These are phyloP conservation scores for Citrus unshiu DNA, from an alignment of 345 rosid species.

Conservation along the genomic window DNA sequence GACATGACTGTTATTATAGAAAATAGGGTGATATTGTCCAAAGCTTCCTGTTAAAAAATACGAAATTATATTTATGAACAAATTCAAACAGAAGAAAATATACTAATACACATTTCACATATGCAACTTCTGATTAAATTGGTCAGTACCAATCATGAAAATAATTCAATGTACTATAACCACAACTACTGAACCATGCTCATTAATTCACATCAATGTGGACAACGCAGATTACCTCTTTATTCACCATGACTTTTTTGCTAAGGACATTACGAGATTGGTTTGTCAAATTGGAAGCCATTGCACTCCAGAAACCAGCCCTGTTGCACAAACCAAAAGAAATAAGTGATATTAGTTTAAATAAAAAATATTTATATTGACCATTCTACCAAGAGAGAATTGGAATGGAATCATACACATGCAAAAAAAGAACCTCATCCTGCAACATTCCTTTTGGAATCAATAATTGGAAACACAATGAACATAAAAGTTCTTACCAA, in stretches of 20 bases:
- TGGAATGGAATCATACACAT: not conserved
- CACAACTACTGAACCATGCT: not conserved
- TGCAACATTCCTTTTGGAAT: not conserved
- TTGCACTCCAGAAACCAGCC: conserved; percentile 91
- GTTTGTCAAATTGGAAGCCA: conserved; percentile 86
- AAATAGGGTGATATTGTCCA: conserved; percentile 98
- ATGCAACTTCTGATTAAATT: not conserved
- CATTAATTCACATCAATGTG: not conserved
- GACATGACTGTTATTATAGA: conserved; percentile 98
- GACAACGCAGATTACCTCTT: conserved; percentile 61
- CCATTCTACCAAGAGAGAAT: not conserved
- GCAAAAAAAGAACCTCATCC: not conserved
- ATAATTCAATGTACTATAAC: not conserved
- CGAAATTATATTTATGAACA: conserved; percentile 4
- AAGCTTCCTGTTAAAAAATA: conserved; percentile 56
- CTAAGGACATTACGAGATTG: conserved; percentile 91
- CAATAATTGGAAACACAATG: not conserved
- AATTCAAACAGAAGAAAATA: not conserved
- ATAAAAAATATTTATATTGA: not conserved
- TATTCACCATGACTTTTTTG: conserved; percentile 93
- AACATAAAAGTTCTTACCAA: conserved; percentile 47
- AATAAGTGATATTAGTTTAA: not conserved
- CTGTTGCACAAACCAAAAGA: conserved; percentile 24
- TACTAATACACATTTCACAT: not conserved
- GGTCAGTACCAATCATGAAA: not conserved